phyloP scores from a whole-genome alignment of 1,139 yeast genomes.

The Tardiomyces blankii region DNA sequence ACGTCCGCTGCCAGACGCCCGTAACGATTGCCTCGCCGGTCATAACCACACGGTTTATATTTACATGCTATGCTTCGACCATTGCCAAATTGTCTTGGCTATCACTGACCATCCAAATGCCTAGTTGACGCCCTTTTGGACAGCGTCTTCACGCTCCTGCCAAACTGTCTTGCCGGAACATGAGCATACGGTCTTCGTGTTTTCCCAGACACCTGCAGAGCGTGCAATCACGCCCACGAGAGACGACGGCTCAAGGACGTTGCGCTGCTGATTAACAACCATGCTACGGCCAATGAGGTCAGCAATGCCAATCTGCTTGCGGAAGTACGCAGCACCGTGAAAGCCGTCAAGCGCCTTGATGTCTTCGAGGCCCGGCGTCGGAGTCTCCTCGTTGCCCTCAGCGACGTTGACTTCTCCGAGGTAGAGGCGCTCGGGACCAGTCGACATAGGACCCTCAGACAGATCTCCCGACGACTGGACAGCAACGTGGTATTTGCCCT shows the following conservation, averaged over 20 bases:
- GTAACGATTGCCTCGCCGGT: too few relatives aligned
- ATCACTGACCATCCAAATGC: background rate
- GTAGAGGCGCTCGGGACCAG: constrained; percentile 45
- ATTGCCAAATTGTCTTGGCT: too few relatives aligned
- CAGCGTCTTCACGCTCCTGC: constrained; percentile 83
- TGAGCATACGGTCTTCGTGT: constrained; percentile 83
- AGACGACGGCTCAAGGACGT: constrained; percentile 32
- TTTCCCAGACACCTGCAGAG: constrained; percentile 96
- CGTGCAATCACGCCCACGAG: constrained; percentile 86
- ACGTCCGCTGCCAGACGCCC: too few relatives aligned
- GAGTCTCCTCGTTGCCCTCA: constrained; percentile 22
- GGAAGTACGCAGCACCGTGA: constrained; percentile 54
- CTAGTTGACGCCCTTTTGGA: constrained; percentile 37
- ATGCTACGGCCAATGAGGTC: constrained; percentile 76
- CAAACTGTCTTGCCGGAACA: constrained; percentile 94
- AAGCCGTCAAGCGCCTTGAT: constrained; percentile 8
- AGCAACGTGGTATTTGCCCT: constrained; percentile 59
- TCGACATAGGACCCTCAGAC: constrained; percentile 57
- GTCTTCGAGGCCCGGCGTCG: background rate
- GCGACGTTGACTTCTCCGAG: constrained; percentile 31
- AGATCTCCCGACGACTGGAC: constrained; percentile 66
- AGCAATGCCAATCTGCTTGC: constrained; percentile 35
- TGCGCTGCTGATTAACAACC: constrained; percentile 37
- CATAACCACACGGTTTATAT: too few relatives aligned
- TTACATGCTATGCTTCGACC: too few relatives aligned